Evolutionary conservation across 1,139 yeast genomes (phyloP), one percentile per base, ranked within the genome.

Genomic region (Pichia sp.): DNA sequence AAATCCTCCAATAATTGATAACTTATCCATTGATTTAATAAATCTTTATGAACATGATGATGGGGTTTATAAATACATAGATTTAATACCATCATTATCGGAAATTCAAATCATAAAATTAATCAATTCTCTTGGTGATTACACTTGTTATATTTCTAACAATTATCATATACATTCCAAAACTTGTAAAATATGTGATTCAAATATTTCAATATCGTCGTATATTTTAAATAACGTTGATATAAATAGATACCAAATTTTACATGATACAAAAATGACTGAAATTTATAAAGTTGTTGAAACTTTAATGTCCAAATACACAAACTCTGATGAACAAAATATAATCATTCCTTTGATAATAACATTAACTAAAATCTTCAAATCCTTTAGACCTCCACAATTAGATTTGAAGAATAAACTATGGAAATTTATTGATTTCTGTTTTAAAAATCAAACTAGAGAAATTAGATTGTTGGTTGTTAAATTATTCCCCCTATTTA

Each of bases 401-500:
- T 51, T 64, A 11, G 41, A 55, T 1, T 56, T 54, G 2, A 28
- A 49, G 1, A 59, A 60, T 34, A 52, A 51, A 6, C 22, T 66
- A 2, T 71, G 68, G 66, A 53, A 51, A 18, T 74, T 61, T 51
- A 55, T 64, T 25, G 58, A 56, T 49, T 51, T 36, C 42, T 68
- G 65, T 52, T 66, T 67, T 46, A 58, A 53, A 18, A 69, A 71
- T 49, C 62, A 63, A 11, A 73, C 76, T 54, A 69, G 90, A 57
- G 83, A 80, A 53, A 71, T 81, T 0, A 64, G 90, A 46, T 56
- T 83, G 14, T 60, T 80, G 5, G 70, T 79, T 1, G 70, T 78
- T 0, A 70, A 78, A 53, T 62, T 79, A 0, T 57, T 80, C 2
- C 83, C 84, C 0, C 65, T 78, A 38, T 70, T 73, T 48, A 60